Evolutionary conservation across 306 rosid genomes (phyloP).

Genomic region (Cucumis hystrix): DNA sequence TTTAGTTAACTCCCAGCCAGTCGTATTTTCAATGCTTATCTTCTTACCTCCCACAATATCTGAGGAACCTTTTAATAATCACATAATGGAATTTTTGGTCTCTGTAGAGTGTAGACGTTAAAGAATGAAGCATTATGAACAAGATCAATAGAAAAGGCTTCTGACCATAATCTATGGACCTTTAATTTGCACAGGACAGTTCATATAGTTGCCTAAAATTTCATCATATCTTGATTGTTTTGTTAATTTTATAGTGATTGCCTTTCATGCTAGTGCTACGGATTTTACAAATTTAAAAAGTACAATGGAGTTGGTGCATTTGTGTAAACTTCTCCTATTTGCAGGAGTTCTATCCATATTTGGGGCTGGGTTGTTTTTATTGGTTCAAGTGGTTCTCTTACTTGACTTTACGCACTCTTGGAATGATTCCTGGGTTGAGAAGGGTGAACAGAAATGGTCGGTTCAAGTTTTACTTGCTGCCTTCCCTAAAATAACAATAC

Average conservation of each 20-base stretch:
- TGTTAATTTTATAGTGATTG: not conserved
- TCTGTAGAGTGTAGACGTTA: not conserved
- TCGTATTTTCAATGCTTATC: not conserved
- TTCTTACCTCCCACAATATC: not conserved
- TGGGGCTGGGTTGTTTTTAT: slow-evolving; percentile 88
- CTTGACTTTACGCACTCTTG: slow-evolving; percentile 77
- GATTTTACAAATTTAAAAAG: not conserved
- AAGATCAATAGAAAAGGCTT: not conserved
- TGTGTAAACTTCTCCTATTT: slow-evolving; percentile 5
- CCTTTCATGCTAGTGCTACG: not conserved
- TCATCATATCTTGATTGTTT: not conserved
- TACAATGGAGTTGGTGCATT: not conserved
- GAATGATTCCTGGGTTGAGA: slow-evolving; percentile 96
- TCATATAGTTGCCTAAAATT: not conserved
- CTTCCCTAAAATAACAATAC: not conserved
- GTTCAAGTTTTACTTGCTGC: slow-evolving; percentile 8
- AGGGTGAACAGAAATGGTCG: slow-evolving; percentile 89
- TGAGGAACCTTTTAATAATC: not conserved
- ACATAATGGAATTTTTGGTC: not conserved
- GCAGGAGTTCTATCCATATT: slow-evolving; percentile 67
- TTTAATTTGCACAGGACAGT: not conserved
- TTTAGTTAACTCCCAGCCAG: not conserved
- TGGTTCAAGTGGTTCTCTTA: slow-evolving; percentile 79
- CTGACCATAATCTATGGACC: not conserved
- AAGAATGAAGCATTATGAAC: not conserved